Evolutionary conservation across 192 early-diverging fungal genomes (phyloP).

Genomic region (Gamsiella multidivaricata): DNA sequence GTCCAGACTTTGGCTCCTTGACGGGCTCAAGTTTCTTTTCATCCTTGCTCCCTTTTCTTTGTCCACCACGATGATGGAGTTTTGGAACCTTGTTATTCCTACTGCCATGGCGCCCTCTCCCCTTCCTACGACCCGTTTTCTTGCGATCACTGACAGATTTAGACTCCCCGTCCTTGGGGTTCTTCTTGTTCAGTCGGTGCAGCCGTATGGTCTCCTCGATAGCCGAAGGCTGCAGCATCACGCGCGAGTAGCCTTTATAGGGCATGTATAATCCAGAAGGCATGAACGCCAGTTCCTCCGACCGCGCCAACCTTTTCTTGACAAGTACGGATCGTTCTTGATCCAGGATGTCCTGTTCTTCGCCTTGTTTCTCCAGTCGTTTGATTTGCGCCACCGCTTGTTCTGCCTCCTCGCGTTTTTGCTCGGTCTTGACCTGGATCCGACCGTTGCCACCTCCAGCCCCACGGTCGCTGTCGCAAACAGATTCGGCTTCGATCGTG

Average conservation of each 20-base stretch:
- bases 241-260: slow-evolving; percentile 25
- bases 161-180: neutral
- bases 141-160: too few species aligned
- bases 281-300: slow-evolving; percentile 44
- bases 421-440: slow-evolving; percentile 33
- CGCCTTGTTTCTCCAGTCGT: neutral
- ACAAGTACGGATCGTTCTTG: slow-evolving; percentile 4
- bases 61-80: neutral
- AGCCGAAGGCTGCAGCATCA: slow-evolving; percentile 10
- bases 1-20: neutral
- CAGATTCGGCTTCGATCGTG: slow-evolving; percentile 44
- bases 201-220: slow-evolving; percentile 4
- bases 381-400: neutral
- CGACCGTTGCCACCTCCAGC: neutral
- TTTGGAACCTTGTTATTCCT: neutral
- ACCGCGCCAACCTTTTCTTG: slow-evolving; percentile 15
- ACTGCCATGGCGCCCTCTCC: neutral
- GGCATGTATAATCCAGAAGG: slow-evolving; percentile 43
- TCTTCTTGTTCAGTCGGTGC: neutral
- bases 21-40: neutral
- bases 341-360: neutral
- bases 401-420: neutral
- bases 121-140: too few species aligned
- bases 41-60: neutral
- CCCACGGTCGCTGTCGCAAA: slow-evolving; percentile 19